Evolutionary conservation across 106 monocot species (phyloP).

Genomic region (Alisma plantagoaquatica): DNA sequence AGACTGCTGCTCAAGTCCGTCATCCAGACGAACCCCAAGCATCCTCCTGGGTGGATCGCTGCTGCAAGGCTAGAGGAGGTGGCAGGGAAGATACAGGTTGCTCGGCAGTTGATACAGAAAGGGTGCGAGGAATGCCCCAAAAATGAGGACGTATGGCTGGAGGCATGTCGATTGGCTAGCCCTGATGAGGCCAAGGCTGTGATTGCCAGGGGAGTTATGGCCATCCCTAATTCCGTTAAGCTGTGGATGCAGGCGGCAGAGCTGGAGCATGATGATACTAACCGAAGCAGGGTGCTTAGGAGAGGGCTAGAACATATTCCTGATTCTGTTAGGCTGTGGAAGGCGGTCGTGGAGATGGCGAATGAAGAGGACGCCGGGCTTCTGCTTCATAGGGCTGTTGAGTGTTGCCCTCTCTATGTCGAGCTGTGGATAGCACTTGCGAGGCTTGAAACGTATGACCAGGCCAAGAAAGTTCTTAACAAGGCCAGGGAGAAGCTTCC

Average conservation of each 20-base stretch:
- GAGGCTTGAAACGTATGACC: conserved; percentile 86
- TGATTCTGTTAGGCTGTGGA: conserved; percentile 93
- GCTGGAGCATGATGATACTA: conserved; percentile 50
- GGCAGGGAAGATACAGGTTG: conserved; percentile 86
- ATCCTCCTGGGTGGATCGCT: conserved; percentile 97
- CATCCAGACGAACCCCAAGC: conserved; percentile 93
- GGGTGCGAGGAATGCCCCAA: conserved; percentile 98
- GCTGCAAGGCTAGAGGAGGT: conserved; percentile 95
- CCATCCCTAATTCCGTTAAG: conserved; percentile 86
- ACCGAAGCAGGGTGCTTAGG: conserved; percentile 61
- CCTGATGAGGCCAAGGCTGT: conserved; percentile 90
- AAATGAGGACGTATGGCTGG: conserved; percentile 97
- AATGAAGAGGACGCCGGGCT: conserved; percentile 93
- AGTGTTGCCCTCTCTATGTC: conserved; percentile 93
- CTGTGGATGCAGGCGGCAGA: conserved; percentile 90
- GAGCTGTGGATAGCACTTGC: conserved; percentile 97
- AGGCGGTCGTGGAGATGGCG: conserved; percentile 82
- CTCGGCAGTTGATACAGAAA: conserved; percentile 87
- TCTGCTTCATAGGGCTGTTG: conserved; percentile 88
- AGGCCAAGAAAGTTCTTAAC: conserved; percentile 88
- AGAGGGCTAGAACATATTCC: conserved; percentile 92
- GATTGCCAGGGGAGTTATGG: conserved; percentile 82
- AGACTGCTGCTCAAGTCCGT: conserved; percentile 88
- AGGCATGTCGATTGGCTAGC: conserved; percentile 80
- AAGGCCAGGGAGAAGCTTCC: conserved; percentile 81